A percentile compares a stretch with the other conserved stretches of the same genome.
These are phyloP conservation scores for Clavulina sp. DNA, from an alignment of 768 basidiomycete genomes.

Conservation along the genomic window DNA sequence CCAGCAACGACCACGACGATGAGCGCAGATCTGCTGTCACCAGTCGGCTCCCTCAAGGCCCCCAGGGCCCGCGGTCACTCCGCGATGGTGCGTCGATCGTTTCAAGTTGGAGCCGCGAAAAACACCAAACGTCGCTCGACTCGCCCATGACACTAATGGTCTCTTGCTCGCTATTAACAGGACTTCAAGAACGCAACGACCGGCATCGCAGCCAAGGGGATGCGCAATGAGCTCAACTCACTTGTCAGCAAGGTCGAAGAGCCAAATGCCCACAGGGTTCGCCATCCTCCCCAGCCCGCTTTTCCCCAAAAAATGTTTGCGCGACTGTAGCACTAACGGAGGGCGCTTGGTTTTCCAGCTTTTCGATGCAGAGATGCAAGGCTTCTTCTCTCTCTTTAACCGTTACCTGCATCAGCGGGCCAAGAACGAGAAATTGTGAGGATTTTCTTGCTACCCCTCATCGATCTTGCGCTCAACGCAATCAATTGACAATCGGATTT, in stretches of 20 bases:
- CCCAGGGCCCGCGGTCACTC: slow-evolving; percentile 15
- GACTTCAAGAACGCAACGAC: slow-evolving; percentile 97
- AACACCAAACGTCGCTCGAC: not conserved
- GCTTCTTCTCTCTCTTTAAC: slow-evolving; percentile 91
- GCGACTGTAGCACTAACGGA: slow-evolving; percentile 15
- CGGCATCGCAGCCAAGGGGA: slow-evolving; percentile 83
- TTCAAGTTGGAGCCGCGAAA: not conserved
- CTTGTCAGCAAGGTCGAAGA: slow-evolving; percentile 81
- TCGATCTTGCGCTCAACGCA: not conserved
- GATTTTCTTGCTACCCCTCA: slow-evolving; percentile 6
- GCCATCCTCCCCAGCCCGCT: slow-evolving; percentile 3
- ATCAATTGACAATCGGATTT: not conserved
- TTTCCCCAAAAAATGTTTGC: slow-evolving; percentile 6
- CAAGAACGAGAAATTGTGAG: slow-evolving; percentile 72
- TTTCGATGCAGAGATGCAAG: slow-evolving; percentile 91
- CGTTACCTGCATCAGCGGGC: slow-evolving; percentile 84
- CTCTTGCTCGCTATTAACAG: slow-evolving; percentile 9
- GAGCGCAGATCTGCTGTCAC: no score
- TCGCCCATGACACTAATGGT: not conserved
- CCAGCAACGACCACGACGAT: slow-evolving; percentile 11
- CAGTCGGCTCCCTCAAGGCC: slow-evolving; percentile 11
- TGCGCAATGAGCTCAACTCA: slow-evolving; percentile 94
- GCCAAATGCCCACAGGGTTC: slow-evolving; percentile 62
- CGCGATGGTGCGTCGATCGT: slow-evolving; percentile 14
- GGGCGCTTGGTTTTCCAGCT: slow-evolving; percentile 27